Base-by-base conservation (phyloP, 2,329 filamentous ascomycete species). In the Dothistroma septosporum region DNA sequence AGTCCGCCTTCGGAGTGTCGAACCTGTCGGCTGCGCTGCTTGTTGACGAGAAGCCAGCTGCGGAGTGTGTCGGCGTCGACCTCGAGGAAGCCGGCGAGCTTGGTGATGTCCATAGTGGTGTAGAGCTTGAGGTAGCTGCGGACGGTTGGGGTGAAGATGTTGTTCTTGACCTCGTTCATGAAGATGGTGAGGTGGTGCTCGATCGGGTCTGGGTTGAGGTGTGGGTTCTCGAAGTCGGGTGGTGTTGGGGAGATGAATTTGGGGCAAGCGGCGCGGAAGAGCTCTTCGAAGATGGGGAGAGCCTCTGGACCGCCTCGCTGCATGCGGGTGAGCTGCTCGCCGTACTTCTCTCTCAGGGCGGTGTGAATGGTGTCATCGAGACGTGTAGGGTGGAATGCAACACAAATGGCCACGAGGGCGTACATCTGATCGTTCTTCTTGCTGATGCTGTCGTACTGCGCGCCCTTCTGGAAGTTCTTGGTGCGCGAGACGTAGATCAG, bases 381-480 rank as follows among this genome's bases (percentile, higher is more conserved):
- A 70, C 94, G 87, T 60, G 93, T 97, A 61, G 94, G 94, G 80
- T 96, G 90, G 85, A 99, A 96, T 67, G 94, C 92, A 60, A 97
- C 92, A 79, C 94, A 99, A 81, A 99, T 97, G 78, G 94, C 93
- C 71, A 99, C 95, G 69, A 99, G 86, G 44, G 94, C 94, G 78
- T 97, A 97, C 93, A 99, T 97, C 84, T 99, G 94, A 78, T 99
- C 94, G 79, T 96, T 97, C 87, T 97, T 97, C 89, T 99, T 99
- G 73, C 91, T 92, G 79, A 97, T 97, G 66, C 91, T 95, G 78
- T 99, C 94, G 82, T 96, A 97, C 81, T 96, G 90, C 31, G 90
- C 89, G 77, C 92, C 96, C 87, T 97, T 99, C 81, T 99, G 94
- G 87, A 97, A 97, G 85, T 97, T 97, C 90, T 99, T 99, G 75